Base-by-base conservation (phyloP, 306 rosid genomes). In the Alnus glutinosa region DNA sequence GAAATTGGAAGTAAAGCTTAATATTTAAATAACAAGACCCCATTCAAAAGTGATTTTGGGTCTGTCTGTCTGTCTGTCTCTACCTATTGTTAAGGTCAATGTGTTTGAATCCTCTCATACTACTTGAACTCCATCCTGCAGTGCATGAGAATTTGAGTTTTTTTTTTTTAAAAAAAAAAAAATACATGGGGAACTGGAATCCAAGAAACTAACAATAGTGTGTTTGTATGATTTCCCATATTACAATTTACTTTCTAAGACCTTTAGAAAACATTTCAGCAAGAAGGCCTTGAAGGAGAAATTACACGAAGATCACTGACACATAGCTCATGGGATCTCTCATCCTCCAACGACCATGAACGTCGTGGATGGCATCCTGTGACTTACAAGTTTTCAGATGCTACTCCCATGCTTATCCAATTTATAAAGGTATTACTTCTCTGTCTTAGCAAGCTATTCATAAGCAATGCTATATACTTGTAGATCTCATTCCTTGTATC, bases 311-410 rank as follows among this genome's bases (percentile, higher is more conserved):
- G 99, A 81, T 87, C 99, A 18, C 74, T 93, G 80, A 86, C 98
- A 15, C 94, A 96, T 83, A 82, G 96, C 30, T 76, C 98, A 3
- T 96, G 99, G 99, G 99, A 96, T 89, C 86, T 93, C 75, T 89
- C 97, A 81, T 85, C 84, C 77, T 82, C 96, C 37, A 88, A 70
- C 75, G 94, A 89, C 57, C 89, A 50, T 44, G 90, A 91, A 68
- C 98, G 99, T 16, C 93, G 93, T 13, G 97, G 97, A 49, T 96
- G 99, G 99, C 99, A 96, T 88, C 99, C 99, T 3, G 84, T 93
- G 78, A 87, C 98, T 52, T 96, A 93, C 92, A 96, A 96, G 80
- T 91, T 51, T 84, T 91, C 98, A 75, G 99, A 96, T 78, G 98
- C 97, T 75, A 96, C 96, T 32, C 94, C 94, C 12, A 84, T 54